Evolutionary conservation across 208 protist genomes (phyloP), one percentile per base, ranked within the genome.

Genomic region (Crithidia acanthocephali): DNA sequence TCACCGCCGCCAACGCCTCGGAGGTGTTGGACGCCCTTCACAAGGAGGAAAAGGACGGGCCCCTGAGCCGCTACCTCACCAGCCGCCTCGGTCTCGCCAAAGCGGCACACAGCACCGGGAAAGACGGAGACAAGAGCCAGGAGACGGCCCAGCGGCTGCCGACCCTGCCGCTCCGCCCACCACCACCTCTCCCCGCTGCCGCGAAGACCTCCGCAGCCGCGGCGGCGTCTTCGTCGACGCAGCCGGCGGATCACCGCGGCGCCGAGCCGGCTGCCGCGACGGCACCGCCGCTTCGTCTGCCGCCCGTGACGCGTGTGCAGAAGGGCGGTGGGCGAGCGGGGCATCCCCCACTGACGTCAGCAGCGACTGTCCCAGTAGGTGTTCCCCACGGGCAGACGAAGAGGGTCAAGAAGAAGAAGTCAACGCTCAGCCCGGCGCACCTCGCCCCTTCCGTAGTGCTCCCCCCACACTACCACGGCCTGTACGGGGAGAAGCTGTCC

Each of bases 401-500:
- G 44, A 48, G 35, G 11, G 28, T 18, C 6, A 50, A 63, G 58
- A 59, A 52, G 40, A 32, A 6, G 27, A 63, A 20, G 42, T 30
- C 32, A 32, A 15, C 3, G 2, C 50, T 2, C 3, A 11, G 2
- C 1, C 45, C 20, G 33, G 30, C 40, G 15, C 59, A 40, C 16
- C n/a, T 56, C 9, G 27, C 40, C n/a, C 51, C n/a, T 0, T 10
- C 65, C 16, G 72, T 78, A 27, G 72, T 80, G 32, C 35, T 80
- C 28, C 69, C 75, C 9, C 74, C 59, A 0, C 71, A 61, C 30
- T 75, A 87, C 37, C 60, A 63, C 32, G 72, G 76, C 55, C 51
- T 80, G 25, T 68, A 85, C 56, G 65, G 70, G 0, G 66, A 63
- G 37, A 52, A 86, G 16, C 59, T 80, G 0, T 28, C 74, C 0